Conservation (phyloP, 768 basidiomycete species). For the Boletus eberwhitei region DNA sequence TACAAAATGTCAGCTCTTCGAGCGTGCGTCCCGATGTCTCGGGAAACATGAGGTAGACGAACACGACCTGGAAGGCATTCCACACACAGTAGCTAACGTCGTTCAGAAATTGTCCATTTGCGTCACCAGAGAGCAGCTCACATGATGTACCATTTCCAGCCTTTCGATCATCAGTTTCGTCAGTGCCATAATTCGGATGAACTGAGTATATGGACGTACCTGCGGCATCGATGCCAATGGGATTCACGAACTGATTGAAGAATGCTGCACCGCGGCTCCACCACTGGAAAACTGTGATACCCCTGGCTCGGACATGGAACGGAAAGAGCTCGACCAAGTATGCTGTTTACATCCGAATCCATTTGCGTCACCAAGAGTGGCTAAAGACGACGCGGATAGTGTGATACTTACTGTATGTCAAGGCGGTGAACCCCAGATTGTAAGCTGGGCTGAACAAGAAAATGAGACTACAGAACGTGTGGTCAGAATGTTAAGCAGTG, state of each 20-base stretch:
- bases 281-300: slow-evolving; percentile 60
- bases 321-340: slow-evolving; percentile 70
- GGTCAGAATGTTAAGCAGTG: neutral
- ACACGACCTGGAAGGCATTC: slow-evolving; percentile 10
- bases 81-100: slow-evolving; percentile 7
- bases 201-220: slow-evolving; percentile 1
- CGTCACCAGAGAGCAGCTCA: neutral
- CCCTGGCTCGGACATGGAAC: slow-evolving; percentile 58
- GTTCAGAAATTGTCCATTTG: neutral
- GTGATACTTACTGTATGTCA: slow-evolving; percentile 8
- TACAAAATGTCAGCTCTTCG: slow-evolving; percentile 11
- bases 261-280: slow-evolving; percentile 41
- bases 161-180: neutral
- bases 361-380: neutral
- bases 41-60: slow-evolving; percentile 15
- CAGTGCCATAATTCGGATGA: neutral
- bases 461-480: slow-evolving; percentile 8
- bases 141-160: slow-evolving; percentile 13
- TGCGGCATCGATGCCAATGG: slow-evolving; percentile 12
- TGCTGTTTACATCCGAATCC: slow-evolving; percentile 33
- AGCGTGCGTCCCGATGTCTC: slow-evolving; percentile 15
- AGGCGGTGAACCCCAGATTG: slow-evolving; percentile 6
- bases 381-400: too few species aligned
- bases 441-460: slow-evolving; percentile 18
- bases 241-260: slow-evolving; percentile 10